A percentile compares a stretch with the other conserved stretches of the same genome.
These are phyloP conservation scores for Epipyxis sp. DNA, from an alignment of 108 stramenopile species.

Conservation along the genomic window DNA sequence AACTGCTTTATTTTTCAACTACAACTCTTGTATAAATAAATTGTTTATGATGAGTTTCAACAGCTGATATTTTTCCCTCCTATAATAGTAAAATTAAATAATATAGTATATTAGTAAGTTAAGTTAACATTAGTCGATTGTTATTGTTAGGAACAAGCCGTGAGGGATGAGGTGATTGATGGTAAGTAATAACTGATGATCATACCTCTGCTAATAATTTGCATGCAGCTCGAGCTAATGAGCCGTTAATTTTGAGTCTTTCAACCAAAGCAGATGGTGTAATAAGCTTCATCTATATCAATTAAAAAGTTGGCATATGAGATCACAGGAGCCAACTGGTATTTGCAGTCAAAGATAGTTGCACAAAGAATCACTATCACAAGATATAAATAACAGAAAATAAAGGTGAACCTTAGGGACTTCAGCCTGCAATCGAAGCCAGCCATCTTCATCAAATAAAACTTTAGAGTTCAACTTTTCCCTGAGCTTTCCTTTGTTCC, in stretches of 20 bases:
- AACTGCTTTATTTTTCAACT: too few relatives aligned
- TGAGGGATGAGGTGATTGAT: too few relatives aligned
- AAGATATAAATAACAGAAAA: neutral
- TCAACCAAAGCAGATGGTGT: conserved; percentile 93
- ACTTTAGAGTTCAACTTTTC: conserved; percentile 95
- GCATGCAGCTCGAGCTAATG: conserved; percentile 89
- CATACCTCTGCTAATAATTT: conserved; percentile 84
- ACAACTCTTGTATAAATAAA: too few relatives aligned
- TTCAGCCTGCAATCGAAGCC: conserved; percentile 84
- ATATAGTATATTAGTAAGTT: too few relatives aligned
- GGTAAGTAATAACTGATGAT: too few relatives aligned
- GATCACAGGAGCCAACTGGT: neutral
- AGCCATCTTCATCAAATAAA: conserved; percentile 95
- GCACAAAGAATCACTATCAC: neutral
- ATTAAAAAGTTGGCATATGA: neutral
- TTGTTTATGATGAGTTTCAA: too few relatives aligned
- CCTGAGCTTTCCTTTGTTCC: conserved; percentile 99
- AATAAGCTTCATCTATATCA: conserved; percentile 89
- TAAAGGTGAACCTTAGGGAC: conserved; percentile 88
- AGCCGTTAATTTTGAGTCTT: conserved; percentile 95
- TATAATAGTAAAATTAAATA: too few relatives aligned
- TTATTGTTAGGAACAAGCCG: too few relatives aligned
- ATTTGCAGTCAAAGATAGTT: too few relatives aligned
- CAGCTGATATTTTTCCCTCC: too few relatives aligned
- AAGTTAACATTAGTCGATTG: too few relatives aligned